Evolutionary conservation across 306 rosid genomes (phyloP).

Genomic region (Geum urbanum): DNA sequence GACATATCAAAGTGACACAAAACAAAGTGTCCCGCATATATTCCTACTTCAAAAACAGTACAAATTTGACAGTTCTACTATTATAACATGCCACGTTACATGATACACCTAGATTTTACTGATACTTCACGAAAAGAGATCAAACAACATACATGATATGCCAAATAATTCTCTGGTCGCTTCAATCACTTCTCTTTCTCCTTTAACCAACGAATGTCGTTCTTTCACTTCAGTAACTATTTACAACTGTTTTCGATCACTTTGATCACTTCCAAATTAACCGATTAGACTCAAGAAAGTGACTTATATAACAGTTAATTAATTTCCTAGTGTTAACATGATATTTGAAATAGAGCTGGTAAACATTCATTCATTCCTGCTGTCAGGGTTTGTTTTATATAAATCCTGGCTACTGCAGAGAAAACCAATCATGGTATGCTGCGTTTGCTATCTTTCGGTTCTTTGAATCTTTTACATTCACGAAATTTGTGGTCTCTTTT

Average conservation of each 20-base stretch:
- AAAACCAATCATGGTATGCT: neutral
- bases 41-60: neutral
- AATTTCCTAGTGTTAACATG: neutral
- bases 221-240: neutral
- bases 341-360: neutral
- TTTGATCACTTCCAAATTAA: neutral
- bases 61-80: neutral
- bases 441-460: constrained; percentile 13
- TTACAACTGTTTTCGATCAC: neutral
- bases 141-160: neutral
- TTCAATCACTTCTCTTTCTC: neutral
- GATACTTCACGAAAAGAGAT: neutral
- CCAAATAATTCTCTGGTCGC: neutral
- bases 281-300: too few relatives aligned
- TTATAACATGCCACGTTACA: neutral
- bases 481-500: neutral
- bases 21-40: neutral
- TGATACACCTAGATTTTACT: neutral
- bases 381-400: neutral
- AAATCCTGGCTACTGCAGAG: neutral
- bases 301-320: neutral
- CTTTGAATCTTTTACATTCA: constrained; percentile 10
- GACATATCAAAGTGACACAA: neutral
- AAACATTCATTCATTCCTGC: neutral
- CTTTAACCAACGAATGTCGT: neutral